Percentiles rank a stretch among this genome's conserved stretches.
Evolutionary conservation across 2,329 filamentous ascomycete species (phyloP).

Genomic region (Fusarium ramigenum): DNA sequence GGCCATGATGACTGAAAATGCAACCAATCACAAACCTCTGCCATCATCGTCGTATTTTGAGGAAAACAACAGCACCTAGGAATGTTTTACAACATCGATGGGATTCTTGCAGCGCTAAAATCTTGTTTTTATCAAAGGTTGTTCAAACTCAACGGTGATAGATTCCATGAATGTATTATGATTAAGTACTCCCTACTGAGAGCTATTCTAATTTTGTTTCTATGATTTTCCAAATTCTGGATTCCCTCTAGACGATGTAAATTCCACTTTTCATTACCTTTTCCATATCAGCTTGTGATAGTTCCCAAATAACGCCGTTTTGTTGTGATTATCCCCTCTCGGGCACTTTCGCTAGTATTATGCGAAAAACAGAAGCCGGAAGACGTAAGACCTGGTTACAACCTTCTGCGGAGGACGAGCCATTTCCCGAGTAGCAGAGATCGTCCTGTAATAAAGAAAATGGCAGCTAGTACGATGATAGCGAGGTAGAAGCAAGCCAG

Average conservation of each 20-base stretch:
- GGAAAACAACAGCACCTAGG: too few species aligned
- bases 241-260: not conserved
- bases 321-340: not conserved
- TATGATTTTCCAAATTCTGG: too few species aligned
- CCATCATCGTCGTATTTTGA: too few species aligned
- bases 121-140: too few species aligned
- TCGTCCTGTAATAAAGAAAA: slow-evolving; percentile 39
- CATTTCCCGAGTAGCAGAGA: slow-evolving; percentile 9
- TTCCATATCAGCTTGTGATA: accelerated
- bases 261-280: not conserved
- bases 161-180: not conserved
- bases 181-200: not conserved
- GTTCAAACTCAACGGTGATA: too few species aligned
- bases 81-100: too few species aligned
- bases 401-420: not conserved
- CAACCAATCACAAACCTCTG: not conserved
- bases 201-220: not conserved
- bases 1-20: too few species aligned
- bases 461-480: slow-evolving; percentile 48
- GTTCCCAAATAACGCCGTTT: too few species aligned
- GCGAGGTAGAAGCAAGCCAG: slow-evolving; percentile 57
- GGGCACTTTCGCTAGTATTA: not conserved
- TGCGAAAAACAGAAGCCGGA: not conserved
- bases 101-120: too few species aligned
- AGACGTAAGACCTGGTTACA: not conserved